Base-by-base conservation (phyloP, 371 early-diverging fungal species). In the Lichtheimia ramosa region DNA sequence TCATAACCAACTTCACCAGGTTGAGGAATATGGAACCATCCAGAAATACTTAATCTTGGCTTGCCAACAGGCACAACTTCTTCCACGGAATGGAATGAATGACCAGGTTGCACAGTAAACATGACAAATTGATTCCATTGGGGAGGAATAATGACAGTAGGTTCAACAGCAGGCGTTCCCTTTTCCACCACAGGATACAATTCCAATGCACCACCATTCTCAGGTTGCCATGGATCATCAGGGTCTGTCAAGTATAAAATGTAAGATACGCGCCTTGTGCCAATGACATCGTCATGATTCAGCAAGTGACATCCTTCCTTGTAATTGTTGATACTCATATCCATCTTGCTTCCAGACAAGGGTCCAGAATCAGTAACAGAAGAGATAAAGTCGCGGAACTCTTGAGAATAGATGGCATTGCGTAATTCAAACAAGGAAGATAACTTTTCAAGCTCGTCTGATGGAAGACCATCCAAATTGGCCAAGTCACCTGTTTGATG, bases 251-350 rank as follows among this genome's bases (percentile, higher is more conserved):
- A 63, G 64, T 92, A 92, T 43, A 92, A 64, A 53, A 92, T 92
- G 61, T 83, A 92, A 5, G 88, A 87, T 3, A 92, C 84, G 23
- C 84, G 74, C 6, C 92, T 82, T 20, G 89, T 87, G 2, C 89
- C 89, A 65, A 92, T 92, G 6, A 89, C 89, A 66, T 92, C 92
- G 79, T 92, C 92, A 58, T 92, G 92, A 57, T 85, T 83, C 28
- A 92, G 68, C 48, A 92, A 70, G 60, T 90, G 90, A 68, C 89
- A 90, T 6, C 91, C 87, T 34, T 76, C 69, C 39, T 74, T 77
- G 63, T 83, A 87, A 39, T 74, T 74, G 56, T 86, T 87, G 52
- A 83, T 78, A 59, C 81, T 83, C 91, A 90, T 80, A 61, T 89
- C 87, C 59, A 86, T 83, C 65, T 85, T 77, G 40, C 69, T 58